Conservation (phyloP, 179 eudicot species). For the Actinidia polygama region DNA sequence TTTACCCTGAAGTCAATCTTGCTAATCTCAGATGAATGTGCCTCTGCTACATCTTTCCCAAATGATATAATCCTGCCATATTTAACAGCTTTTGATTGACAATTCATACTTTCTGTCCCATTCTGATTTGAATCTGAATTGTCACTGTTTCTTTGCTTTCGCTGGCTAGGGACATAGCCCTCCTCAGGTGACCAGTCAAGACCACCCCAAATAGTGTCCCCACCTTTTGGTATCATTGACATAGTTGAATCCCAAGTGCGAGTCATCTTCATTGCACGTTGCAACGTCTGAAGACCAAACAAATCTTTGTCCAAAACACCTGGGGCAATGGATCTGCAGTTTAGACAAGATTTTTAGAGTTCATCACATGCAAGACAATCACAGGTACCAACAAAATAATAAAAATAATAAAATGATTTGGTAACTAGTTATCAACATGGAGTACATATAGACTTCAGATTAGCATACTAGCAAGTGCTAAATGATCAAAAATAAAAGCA, state of each 20-base stretch:
- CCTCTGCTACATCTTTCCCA: conserved; percentile 72
- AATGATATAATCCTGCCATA: conserved; percentile 95
- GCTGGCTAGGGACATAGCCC: conserved; percentile 53
- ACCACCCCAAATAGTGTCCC: conserved; percentile 96
- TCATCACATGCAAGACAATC: conserved; percentile 11
- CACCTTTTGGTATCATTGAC: conserved; percentile 99
- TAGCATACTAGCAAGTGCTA: background rate
- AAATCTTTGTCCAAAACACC: conserved; percentile 75
- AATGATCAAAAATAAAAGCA: background rate
- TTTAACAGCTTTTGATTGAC: conserved; percentile 38
- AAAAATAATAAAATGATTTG: background rate
- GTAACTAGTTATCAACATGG: background rate
- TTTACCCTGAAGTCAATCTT: conserved; percentile 91
- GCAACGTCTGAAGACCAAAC: conserved; percentile 75
- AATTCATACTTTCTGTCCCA: conserved; percentile 31
- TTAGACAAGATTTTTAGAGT: background rate
- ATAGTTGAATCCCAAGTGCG: conserved; percentile 99
- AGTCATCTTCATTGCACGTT: conserved; percentile 88
- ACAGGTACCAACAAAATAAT: background rate
- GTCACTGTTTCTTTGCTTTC: conserved; percentile 44
- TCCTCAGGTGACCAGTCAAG: conserved; percentile 98
- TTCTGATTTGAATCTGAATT: conserved; percentile 30
- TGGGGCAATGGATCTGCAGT: conserved; percentile 80
- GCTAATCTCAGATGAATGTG: conserved; percentile 60
- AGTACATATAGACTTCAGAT: background rate